Base-by-base conservation (phyloP, 2,329 filamentous ascomycete species). In the Dactylonectria estremocensis region DNA sequence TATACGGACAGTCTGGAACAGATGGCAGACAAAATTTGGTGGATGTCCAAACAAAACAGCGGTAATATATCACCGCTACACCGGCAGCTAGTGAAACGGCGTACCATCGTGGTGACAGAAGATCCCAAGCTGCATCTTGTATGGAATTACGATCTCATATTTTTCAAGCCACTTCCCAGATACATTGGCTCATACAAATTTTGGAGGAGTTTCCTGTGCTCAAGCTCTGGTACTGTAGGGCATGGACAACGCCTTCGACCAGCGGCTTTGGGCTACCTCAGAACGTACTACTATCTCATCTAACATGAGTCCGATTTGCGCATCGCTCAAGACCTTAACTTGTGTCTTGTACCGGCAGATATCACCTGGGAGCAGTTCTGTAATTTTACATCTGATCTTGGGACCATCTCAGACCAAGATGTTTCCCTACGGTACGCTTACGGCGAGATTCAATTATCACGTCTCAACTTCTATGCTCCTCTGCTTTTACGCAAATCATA, bases 101-200 rank as follows among this genome's bases (percentile, higher is more conserved):
- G 83, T 11, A 66, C 78, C 20, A 78, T 85, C 59, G 63, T 82
- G 14, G 71, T 84, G 13, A 79, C 79, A 3, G 82, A 85, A 67
- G 72, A 80, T 37, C 78, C 81, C 1, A 18, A 48, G 1, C 59
- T 85, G 73, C 85, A 84, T 64, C 35, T 37, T 10, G 35, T 37
- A 11, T 14, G 24, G 24, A 37, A 11, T 14, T 9, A 37, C 35
- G 35, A 37, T 9, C 35, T 10, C 35, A 37, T 37, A 4, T 37
- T 37, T 9, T 6, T 14, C 9, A 37, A 37, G 9, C 83, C 83
- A 0, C 70, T 85, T 6, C 82, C 83, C 0, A 69, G 67, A 10
- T 83, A 80, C 64, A 75, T 83, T 8, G 74, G 77, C 52, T 78
- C 77, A 9, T 45, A 74, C 11, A 72, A 71, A 2, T 82, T 83